A percentile compares a stretch with the other conserved stretches of the same genome.
Evolutionary conservation across 1,284 basidiomycete species (phyloP).

Genomic region (Pseudozyma flocculosa): DNA sequence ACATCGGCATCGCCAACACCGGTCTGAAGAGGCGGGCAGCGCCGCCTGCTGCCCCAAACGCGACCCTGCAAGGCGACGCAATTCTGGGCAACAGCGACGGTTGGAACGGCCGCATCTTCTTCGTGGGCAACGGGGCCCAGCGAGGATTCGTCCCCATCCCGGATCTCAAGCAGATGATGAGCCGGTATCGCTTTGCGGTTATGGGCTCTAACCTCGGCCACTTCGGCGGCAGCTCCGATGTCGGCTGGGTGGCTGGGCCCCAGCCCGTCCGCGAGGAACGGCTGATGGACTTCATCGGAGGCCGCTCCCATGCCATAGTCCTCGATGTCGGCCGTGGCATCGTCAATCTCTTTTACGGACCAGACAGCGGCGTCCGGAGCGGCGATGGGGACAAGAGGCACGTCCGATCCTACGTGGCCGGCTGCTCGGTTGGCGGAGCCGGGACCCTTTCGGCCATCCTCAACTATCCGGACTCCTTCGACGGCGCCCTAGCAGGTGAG

Average conservation of each 20-base stretch:
- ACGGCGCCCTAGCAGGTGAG: not conserved
- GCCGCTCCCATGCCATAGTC: not conserved
- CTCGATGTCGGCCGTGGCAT: not conserved
- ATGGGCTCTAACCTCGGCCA: constrained; percentile 33
- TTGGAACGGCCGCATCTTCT: constrained; percentile 32
- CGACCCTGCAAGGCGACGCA: not conserved
- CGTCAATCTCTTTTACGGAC: not conserved
- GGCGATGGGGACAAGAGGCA: not conserved
- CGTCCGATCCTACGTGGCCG: not conserved
- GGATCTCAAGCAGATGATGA: constrained; percentile 35
- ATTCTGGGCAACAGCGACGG: not conserved
- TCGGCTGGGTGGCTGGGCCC: constrained; percentile 2
- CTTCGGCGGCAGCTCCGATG: constrained; percentile 7
- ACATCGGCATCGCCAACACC: no score
- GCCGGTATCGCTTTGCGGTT: constrained; percentile 29
- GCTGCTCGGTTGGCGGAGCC: not conserved
- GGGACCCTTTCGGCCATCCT: not conserved
- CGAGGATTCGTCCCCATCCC: constrained; percentile 25
- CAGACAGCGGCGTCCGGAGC: not conserved
- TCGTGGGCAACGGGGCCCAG: constrained; percentile 25
- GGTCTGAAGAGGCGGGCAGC: no score
- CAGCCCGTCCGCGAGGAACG: not conserved
- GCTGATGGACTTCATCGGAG: not conserved
- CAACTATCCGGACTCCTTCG: not conserved
- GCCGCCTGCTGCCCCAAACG: no score